phyloP scores from a whole-genome alignment of 768 basidiomycete genomes.

The Leucosporidium creatinivorum region DNA sequence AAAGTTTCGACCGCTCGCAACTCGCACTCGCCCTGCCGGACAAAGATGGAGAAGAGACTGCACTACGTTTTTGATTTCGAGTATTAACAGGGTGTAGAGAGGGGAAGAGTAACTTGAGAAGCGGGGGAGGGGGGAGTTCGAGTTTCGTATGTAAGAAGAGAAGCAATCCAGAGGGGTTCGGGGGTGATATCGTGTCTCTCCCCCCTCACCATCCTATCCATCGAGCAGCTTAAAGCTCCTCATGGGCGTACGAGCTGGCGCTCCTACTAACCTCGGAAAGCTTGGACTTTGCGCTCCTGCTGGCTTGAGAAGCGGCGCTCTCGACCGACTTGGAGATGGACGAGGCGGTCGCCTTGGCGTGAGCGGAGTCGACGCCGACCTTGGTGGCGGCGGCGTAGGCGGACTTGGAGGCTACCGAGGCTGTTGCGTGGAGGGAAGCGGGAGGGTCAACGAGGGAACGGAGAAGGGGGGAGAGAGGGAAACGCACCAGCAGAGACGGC shows the following conservation, averaged over 20 bases:
- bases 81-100: too few relatives aligned
- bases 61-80: too few relatives aligned
- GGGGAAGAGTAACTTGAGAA: too few relatives aligned
- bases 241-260: constrained; percentile 5
- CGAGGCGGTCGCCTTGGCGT: not conserved
- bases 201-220: not conserved
- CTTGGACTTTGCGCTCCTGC: not conserved
- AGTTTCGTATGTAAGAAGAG: too few relatives aligned
- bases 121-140: too few relatives aligned
- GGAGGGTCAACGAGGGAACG: not conserved
- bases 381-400: constrained; percentile 9
- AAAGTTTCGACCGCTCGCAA: too few relatives aligned
- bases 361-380: constrained; percentile 6
- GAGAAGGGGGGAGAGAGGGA: not conserved
- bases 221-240: constrained; percentile 11
- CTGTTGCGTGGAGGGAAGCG: not conserved
- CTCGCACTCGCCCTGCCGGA: too few relatives aligned
- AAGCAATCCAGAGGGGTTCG: too few relatives aligned
- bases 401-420: not conserved
- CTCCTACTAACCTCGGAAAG: constrained; percentile 9
- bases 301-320: not conserved
- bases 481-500: not conserved
- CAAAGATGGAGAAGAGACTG: too few relatives aligned
- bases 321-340: constrained; percentile 1
- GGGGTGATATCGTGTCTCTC: not conserved